Evolutionary conservation across 1,139 yeast species (phyloP), one percentile per base, ranked within the genome.

Genomic region (Suhomyces kunorum): DNA sequence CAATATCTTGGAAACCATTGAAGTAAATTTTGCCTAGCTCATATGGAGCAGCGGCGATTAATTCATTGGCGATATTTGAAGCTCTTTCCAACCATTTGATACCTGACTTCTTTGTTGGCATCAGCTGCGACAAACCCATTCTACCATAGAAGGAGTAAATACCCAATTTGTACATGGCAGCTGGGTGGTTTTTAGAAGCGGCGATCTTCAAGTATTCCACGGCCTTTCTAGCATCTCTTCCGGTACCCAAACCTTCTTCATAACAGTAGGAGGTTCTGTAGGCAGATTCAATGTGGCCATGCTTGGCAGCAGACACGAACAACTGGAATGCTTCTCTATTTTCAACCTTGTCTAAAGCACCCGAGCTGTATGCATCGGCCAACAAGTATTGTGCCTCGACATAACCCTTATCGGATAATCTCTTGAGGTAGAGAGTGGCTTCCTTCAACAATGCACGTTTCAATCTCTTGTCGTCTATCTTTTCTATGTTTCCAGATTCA

Each of bases 11-110:
- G 62, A 86, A 90, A 4, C 98, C 98, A 23, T 76, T 68, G 53
- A 83, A 86, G 58, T 87, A 85, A 42, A 92, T 86, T 58, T 84
- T 82, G 8, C 89, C 98, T 47, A 92, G 71, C 62, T 92, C 98
- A 58, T 79, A 90, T 0, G 98, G 98, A 0, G 97, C 98, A 18
- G 90, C 95, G 32, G 90, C 86, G 38, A 87, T 87, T 34, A 87
- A 69, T 56, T 87, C 95, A 45, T 80, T 86, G 8, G 97, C 96
- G 34, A 79, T 80, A 36, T 87, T 87, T 16, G 87, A 78, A 0
- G 96, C 96, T 45, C 97, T 78, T 28, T 87, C 78, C 43, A 92
- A 69, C 98, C 98, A 92, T 59, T 89, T 87, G 48, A 92, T 83
- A 39, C 98, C 98, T 56, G 81, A 80, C 56, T 84, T 87, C 54